A percentile compares a stretch with the other conserved stretches of the same genome.
phyloP scores from a whole-genome alignment of 371 early-diverging fungal species.

The Haplosporangium sp. region DNA sequence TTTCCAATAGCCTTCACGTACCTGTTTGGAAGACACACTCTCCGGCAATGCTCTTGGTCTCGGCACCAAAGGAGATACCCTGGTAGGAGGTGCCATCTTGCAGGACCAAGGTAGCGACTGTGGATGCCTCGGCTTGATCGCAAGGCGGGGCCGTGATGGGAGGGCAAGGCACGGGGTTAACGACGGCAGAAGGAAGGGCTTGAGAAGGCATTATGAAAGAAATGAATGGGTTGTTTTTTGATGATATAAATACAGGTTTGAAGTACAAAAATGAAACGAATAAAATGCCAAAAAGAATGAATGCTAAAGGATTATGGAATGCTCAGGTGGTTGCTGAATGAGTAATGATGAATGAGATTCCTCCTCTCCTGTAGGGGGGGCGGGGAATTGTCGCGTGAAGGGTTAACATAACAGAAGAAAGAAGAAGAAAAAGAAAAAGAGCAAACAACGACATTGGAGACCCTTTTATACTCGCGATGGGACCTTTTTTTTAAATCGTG shows the following conservation, averaged over 20 bases:
- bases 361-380: slow-evolving; percentile 24
- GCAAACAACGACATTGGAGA: slow-evolving; percentile 6
- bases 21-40: slow-evolving; percentile 99
- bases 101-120: slow-evolving; percentile 76
- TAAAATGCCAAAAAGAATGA: not conserved
- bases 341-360: slow-evolving; percentile 2
- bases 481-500: slow-evolving; percentile 1
- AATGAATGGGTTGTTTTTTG: not conserved
- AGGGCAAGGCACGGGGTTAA: slow-evolving; percentile 59
- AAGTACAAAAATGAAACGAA: slow-evolving; percentile 3
- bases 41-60: slow-evolving; percentile 87
- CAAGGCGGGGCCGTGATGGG: slow-evolving; percentile 64
- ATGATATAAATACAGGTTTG: slow-evolving; percentile 16
- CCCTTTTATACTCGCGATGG: slow-evolving; percentile 16
- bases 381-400: slow-evolving; percentile 29
- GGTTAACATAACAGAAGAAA: slow-evolving; percentile 36
- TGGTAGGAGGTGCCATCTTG: slow-evolving; percentile 88
- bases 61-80: slow-evolving; percentile 95
- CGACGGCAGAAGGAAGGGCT: slow-evolving; percentile 15
- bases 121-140: slow-evolving; percentile 61
- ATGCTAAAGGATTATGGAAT: slow-evolving; percentile 2
- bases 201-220: slow-evolving; percentile 41
- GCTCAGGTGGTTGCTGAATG: slow-evolving; percentile 51
- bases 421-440: slow-evolving; percentile 31
- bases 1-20: slow-evolving; percentile 32